Conservation (phyloP, 768 basidiomycete species). For the Psilocybe subaeruginosa region DNA sequence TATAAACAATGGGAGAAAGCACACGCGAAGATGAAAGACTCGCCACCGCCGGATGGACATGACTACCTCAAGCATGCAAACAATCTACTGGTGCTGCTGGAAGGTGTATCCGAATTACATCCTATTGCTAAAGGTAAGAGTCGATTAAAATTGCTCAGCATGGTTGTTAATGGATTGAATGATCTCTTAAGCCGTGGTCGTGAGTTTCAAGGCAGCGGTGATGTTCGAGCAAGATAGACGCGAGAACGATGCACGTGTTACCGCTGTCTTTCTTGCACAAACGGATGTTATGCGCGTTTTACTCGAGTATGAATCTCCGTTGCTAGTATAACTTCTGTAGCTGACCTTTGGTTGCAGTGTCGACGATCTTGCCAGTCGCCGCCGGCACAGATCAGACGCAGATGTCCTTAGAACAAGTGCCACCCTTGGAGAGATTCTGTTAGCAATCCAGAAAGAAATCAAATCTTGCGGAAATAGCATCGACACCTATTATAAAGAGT, state of each 20-base stretch:
- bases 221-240: constrained; percentile 19
- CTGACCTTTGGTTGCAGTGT: not conserved
- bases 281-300: constrained; percentile 23
- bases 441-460: constrained; percentile 17
- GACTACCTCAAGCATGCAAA: constrained; percentile 12
- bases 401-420: constrained; percentile 2
- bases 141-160: not conserved
- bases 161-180: not conserved
- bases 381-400: not conserved
- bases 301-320: constrained; percentile 12
- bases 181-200: constrained; percentile 8
- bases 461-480: constrained; percentile 24
- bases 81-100: constrained; percentile 9
- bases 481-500: constrained; percentile 26
- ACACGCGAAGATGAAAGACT: constrained; percentile 11
- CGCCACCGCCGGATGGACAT: constrained; percentile 6
- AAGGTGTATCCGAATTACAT: not conserved
- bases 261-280: constrained; percentile 17
- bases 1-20: constrained; percentile 12
- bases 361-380: constrained; percentile 6
- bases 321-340: not conserved
- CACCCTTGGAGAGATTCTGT: constrained; percentile 11
- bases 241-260: constrained; percentile 21
- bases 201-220: constrained; percentile 18
- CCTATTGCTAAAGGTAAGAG: constrained; percentile 13